phyloP scores from a whole-genome alignment of 1,139 yeast species.

The Meyerozyma guilliermondii region DNA sequence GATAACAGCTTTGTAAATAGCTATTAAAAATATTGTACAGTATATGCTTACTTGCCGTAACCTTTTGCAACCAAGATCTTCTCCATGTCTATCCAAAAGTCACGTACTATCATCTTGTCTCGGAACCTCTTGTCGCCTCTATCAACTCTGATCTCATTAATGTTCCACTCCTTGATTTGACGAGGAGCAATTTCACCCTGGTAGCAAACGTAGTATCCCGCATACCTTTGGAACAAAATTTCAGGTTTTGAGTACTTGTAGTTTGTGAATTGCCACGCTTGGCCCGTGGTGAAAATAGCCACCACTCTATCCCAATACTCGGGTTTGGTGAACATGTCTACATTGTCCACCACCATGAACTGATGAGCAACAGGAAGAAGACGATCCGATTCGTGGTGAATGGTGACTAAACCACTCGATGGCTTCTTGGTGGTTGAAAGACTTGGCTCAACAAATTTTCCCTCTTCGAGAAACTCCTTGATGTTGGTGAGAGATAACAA shows the following conservation, averaged over 20 bases:
- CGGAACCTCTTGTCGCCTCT: constrained; percentile 75
- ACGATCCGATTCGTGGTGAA: constrained; percentile 53
- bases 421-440: constrained; percentile 32
- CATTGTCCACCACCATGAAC: constrained; percentile 80
- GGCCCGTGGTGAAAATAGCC: constrained; percentile 95
- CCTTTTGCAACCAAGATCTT: constrained; percentile 48
- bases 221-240: constrained; percentile 71
- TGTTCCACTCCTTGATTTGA: constrained; percentile 82
- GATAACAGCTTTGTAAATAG: constrained; percentile 8
- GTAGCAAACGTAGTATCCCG: constrained; percentile 76
- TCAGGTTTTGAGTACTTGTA: constrained; percentile 84
- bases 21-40: neutral
- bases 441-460: constrained; percentile 61
- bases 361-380: constrained; percentile 51
- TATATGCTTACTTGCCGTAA: constrained; percentile 21
- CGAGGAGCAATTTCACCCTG: constrained; percentile 77
- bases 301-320: constrained; percentile 97
- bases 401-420: constrained; percentile 39
- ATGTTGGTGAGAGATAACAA: constrained; percentile 76
- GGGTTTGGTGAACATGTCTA: constrained; percentile 84
- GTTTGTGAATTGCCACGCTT: constrained; percentile 90
- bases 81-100: constrained; percentile 77
- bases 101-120: constrained; percentile 81
- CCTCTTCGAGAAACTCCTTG: constrained; percentile 75
- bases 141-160: constrained; percentile 70